These are phyloP conservation scores for Dactylellina parvicollis DNA, from an alignment of 2,329 filamentous ascomycete genomes.

Conservation along the genomic window DNA sequence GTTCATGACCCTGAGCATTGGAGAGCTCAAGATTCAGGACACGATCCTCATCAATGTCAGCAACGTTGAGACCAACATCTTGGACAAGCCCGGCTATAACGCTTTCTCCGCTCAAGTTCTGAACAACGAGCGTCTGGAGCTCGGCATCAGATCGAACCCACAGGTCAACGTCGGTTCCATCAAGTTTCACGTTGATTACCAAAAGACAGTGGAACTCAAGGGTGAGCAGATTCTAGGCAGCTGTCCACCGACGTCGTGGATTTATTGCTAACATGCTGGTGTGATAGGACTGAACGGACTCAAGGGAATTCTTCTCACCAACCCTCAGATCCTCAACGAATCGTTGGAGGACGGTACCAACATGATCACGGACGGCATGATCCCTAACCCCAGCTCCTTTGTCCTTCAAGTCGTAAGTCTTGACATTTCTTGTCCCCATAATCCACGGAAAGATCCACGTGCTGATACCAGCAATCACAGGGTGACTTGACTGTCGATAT, in stretches of 20 bases:
- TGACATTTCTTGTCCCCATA: constrained; percentile 6
- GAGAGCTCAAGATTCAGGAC: constrained; percentile 65
- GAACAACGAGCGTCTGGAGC: constrained; percentile 65
- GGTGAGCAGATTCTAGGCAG: constrained; percentile 60
- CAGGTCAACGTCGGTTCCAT: constrained; percentile 67
- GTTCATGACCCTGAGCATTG: constrained; percentile 67
- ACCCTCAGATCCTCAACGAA: constrained; percentile 65
- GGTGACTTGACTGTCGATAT: constrained; percentile 73
- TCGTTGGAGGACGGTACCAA: constrained; percentile 66
- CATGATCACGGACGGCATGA: constrained; percentile 69
- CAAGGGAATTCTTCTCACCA: constrained; percentile 66
- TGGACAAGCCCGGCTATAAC: constrained; percentile 65
- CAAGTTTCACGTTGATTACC: constrained; percentile 66
- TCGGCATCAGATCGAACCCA: constrained; percentile 68
- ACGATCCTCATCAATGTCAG: constrained; percentile 67
- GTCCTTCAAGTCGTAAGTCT: constrained; percentile 71
- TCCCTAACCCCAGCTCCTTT: constrained; percentile 73
- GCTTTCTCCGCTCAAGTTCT: constrained; percentile 69
- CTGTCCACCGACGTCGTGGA: neutral
- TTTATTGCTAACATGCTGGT: neutral
- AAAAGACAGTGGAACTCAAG: constrained; percentile 67
- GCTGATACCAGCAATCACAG: constrained; percentile 59
- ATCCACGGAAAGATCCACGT: neutral
- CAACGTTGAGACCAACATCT: constrained; percentile 64
- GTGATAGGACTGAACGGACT: constrained; percentile 67